Conservation (phyloP, 2,329 filamentous ascomycete genomes). For the Boeremia exigua region DNA sequence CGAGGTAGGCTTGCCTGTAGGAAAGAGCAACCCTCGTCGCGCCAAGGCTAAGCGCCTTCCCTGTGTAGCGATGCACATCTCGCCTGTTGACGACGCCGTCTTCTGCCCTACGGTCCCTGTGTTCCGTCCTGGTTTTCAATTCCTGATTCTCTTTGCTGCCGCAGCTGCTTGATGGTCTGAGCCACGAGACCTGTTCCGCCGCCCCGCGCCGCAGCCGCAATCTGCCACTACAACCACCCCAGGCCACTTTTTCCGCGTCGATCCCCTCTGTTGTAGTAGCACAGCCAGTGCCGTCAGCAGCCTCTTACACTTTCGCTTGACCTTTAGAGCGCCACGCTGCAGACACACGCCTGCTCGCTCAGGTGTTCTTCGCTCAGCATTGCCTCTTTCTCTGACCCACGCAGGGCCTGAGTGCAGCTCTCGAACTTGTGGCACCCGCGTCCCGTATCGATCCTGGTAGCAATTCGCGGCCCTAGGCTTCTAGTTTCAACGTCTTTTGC, state of each 20-base stretch:
- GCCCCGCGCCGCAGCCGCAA: conserved; percentile 15
- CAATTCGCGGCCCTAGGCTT: conserved; percentile 10
- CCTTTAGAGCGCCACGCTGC: conserved; percentile 8
- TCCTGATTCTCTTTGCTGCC: conserved; percentile 9
- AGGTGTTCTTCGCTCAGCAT: conserved; percentile 10
- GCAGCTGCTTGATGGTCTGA: conserved; percentile 10
- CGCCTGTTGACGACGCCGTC: conserved; percentile 8
- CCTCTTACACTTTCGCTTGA: conserved; percentile 8
- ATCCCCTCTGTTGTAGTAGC: conserved; percentile 8
- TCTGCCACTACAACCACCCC: conserved; percentile 13
- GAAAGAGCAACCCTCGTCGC: conserved; percentile 1
- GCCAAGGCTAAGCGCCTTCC: conserved; percentile 8
- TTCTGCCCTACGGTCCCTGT: conserved; percentile 2
- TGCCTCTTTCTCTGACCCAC: conserved; percentile 14
- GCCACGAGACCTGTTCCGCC: conserved; percentile 13
- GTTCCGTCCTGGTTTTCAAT: not conserved
- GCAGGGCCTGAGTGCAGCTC: conserved; percentile 18
- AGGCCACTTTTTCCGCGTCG: conserved; percentile 14
- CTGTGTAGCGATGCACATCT: conserved; percentile 13
- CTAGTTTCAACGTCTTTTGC: conserved; percentile 19
- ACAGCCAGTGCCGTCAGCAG: conserved; percentile 7
- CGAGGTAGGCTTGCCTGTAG: not conserved
- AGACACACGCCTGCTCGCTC: conserved; percentile 4
- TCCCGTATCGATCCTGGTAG: conserved; percentile 14
- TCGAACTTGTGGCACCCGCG: conserved; percentile 18